Evolutionary conservation across 1,139 yeast species (phyloP).

Genomic region (Arxiozyma bovina): DNA sequence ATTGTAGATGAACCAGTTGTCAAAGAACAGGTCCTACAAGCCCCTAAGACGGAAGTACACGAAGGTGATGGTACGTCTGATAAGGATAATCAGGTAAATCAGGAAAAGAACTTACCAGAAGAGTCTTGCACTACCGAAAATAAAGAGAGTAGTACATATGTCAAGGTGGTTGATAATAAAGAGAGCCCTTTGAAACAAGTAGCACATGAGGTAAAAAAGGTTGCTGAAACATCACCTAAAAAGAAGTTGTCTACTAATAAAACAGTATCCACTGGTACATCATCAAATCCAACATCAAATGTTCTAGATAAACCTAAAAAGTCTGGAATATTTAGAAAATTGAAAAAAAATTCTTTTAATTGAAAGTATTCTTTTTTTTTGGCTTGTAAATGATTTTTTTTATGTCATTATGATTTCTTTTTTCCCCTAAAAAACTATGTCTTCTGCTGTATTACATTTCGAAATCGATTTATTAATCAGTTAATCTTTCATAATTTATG

Average conservation of each 20-base stretch:
- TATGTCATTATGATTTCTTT: too few relatives aligned
- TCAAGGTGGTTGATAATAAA: neutral
- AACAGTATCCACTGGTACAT: neutral
- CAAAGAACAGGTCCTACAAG: slow-evolving; percentile 4
- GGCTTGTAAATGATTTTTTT: neutral
- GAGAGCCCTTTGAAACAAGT: neutral
- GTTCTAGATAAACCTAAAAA: slow-evolving; percentile 28
- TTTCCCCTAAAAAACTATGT: too few relatives aligned
- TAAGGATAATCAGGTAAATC: too few relatives aligned
- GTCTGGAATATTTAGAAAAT: slow-evolving; percentile 37
- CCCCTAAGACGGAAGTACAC: neutral
- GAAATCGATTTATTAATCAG: neutral
- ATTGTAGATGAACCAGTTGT: slow-evolving; percentile 2
- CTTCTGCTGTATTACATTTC: neutral
- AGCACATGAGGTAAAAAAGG: neutral
- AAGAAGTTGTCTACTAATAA: neutral
- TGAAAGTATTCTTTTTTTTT: neutral
- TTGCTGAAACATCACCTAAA: neutral
- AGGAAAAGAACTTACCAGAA: neutral
- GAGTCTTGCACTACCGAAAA: neutral
- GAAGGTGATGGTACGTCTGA: neutral
- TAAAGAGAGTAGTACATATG: neutral
- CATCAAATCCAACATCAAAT: slow-evolving; percentile 10
- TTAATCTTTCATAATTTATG: neutral
- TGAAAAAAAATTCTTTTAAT: slow-evolving; percentile 37